phyloP scores from a whole-genome alignment of 305 asterid genomes.

The Petunia hybrid region DNA sequence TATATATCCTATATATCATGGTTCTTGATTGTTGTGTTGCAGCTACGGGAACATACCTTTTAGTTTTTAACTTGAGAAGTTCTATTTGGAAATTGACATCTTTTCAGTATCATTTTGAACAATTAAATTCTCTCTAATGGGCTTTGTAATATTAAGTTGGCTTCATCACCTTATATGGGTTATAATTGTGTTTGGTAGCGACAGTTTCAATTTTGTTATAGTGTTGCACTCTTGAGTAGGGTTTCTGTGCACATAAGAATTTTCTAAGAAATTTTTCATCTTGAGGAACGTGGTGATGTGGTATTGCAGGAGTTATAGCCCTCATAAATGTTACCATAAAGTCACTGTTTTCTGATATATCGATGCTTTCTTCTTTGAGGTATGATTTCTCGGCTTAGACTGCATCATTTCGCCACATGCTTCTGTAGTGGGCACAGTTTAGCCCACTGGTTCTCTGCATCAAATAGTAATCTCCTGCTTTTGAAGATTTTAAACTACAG shows the following conservation, averaged over 20 bases:
- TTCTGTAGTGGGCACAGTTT: neutral
- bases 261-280: neutral
- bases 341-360: neutral
- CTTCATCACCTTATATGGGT: too few relatives aligned
- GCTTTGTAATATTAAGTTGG: too few relatives aligned
- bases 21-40: neutral
- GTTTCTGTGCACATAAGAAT: too few relatives aligned
- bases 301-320: neutral
- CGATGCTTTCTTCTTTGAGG: constrained; percentile 30
- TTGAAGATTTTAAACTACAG: too few relatives aligned
- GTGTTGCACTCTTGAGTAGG: too few relatives aligned
- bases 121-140: too few relatives aligned
- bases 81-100: too few relatives aligned
- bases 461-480: neutral
- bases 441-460: constrained; percentile 9
- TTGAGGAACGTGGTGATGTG: neutral
- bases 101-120: neutral
- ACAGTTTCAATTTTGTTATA: too few relatives aligned
- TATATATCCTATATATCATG: neutral
- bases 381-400: neutral
- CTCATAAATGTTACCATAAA: neutral
- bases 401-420: neutral
- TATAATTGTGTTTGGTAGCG: too few relatives aligned
- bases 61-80: too few relatives aligned
- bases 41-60: neutral